phyloP scores from a whole-genome alignment of 148 eudicot genomes.

The Rhododendron molle region DNA sequence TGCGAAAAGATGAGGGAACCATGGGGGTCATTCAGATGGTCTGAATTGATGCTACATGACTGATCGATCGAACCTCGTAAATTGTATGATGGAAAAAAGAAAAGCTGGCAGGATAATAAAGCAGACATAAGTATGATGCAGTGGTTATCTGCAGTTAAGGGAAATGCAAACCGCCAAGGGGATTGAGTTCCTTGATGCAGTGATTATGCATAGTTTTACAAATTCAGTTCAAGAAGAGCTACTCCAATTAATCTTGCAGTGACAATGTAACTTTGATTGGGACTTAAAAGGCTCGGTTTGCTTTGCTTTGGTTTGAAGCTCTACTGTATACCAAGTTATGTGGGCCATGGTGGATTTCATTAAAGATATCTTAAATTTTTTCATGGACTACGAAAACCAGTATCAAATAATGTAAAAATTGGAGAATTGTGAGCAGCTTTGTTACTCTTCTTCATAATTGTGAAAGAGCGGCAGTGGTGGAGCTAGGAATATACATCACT shows the following conservation, averaged over 20 bases:
- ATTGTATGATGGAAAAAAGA: not conserved
- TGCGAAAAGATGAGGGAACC: not conserved
- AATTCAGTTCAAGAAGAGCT: not conserved
- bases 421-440: not conserved
- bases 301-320: too few species aligned
- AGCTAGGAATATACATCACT: too few species aligned
- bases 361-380: not conserved
- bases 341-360: not conserved
- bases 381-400: not conserved
- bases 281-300: too few species aligned
- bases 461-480: not conserved
- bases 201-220: not conserved
- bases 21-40: constrained; percentile 12
- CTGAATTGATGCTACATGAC: not conserved
- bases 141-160: not conserved
- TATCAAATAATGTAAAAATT: not conserved
- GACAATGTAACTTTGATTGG: not conserved
- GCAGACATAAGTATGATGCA: not conserved
- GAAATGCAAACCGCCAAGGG: not conserved
- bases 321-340: not conserved
- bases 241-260: not conserved
- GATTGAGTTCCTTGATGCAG: not conserved
- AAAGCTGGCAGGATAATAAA: not conserved
- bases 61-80: not conserved
- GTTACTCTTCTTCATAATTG: not conserved